phyloP scores from a whole-genome alignment of 176 grass and related monocot genomes.

The Avena eriantha region DNA sequence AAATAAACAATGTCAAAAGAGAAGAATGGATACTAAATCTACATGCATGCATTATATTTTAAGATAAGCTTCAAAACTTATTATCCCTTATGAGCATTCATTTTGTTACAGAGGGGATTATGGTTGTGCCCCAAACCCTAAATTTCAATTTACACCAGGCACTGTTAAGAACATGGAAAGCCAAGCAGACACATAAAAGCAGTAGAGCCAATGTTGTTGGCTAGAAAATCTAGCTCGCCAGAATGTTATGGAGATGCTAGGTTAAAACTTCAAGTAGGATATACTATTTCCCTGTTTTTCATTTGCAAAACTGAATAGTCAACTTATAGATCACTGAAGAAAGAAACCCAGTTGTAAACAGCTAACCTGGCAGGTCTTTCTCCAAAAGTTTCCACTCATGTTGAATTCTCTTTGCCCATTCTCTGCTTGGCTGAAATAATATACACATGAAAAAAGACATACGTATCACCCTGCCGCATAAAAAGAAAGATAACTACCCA shows the following conservation, averaged over 20 bases:
- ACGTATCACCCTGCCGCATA: background rate
- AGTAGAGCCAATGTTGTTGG: constrained; percentile 10
- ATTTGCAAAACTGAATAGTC: background rate
- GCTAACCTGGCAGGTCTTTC: constrained; percentile 85
- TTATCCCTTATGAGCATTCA: background rate
- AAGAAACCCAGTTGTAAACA: background rate
- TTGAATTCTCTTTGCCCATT: constrained; percentile 82
- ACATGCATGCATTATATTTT: background rate
- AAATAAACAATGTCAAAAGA: constrained; percentile 12
- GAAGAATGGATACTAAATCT: background rate
- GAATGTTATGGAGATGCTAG: background rate
- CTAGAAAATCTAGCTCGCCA: background rate
- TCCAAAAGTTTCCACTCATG: constrained; percentile 91
- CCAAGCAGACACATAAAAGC: background rate
- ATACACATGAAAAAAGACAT: background rate
- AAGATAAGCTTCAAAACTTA: background rate
- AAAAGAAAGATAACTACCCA: background rate
- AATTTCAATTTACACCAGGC: background rate
- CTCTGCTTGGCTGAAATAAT: constrained; percentile 62
- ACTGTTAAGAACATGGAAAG: background rate
- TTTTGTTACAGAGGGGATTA: background rate
- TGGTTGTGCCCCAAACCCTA: background rate
- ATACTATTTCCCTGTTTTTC: background rate
- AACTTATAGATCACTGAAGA: background rate
- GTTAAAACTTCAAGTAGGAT: background rate